phyloP scores from a whole-genome alignment of 2,329 filamentous ascomycete species.

The Neopestalotiopsis clavispora region DNA sequence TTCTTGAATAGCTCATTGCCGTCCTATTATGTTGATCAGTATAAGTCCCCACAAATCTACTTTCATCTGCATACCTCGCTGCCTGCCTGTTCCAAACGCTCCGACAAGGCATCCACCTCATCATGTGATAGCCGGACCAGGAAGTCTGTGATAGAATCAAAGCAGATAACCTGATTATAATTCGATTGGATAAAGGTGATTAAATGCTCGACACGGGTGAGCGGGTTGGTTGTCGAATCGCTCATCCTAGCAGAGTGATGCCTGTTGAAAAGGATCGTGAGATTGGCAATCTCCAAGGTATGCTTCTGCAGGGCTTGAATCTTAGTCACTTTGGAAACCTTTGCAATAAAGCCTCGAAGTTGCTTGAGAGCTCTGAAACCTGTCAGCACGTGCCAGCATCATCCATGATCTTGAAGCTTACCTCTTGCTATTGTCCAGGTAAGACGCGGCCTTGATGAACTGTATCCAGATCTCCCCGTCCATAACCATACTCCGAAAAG shows the following conservation, averaged over 20 bases:
- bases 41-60: not conserved
- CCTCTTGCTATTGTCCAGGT: slow-evolving; percentile 38
- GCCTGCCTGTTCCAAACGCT: slow-evolving; percentile 29
- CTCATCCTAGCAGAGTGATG: not conserved
- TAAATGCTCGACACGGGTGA: slow-evolving; percentile 33
- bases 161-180: slow-evolving; percentile 44
- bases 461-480: slow-evolving; percentile 44
- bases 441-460: slow-evolving; percentile 43
- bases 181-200: slow-evolving; percentile 42
- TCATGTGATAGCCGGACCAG: slow-evolving; percentile 45
- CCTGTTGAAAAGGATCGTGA: slow-evolving; percentile 21
- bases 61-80: slow-evolving; percentile 33
- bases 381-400: not conserved
- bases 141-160: slow-evolving; percentile 53
- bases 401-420: slow-evolving; percentile 27
- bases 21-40: not conserved
- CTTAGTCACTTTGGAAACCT: slow-evolving; percentile 18
- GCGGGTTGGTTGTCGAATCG: not conserved
- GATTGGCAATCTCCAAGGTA: slow-evolving; percentile 19
- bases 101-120: slow-evolving; percentile 44
- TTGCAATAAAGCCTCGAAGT: slow-evolving; percentile 21
- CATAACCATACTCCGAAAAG: slow-evolving; percentile 14
- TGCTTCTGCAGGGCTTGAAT: slow-evolving; percentile 20
- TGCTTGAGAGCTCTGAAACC: slow-evolving; percentile 25
- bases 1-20: slow-evolving; percentile 17